Percentiles rank a stretch among this genome's conserved stretches.
Conservation (phyloP, 345 rosid genomes). For the Citrus sinensis region DNA sequence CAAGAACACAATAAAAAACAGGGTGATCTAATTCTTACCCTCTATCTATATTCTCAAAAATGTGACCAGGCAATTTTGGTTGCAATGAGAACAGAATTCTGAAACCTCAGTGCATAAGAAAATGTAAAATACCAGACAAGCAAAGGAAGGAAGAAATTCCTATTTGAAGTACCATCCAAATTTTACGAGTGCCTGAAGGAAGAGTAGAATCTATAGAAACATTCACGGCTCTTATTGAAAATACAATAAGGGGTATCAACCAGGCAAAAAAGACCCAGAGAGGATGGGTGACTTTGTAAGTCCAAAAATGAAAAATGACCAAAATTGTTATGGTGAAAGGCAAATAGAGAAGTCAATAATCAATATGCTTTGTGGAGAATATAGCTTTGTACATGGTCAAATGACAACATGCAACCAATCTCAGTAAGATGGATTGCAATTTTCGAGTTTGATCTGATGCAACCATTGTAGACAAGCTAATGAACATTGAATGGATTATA, state of each 20-base stretch:
- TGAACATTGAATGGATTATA: neutral
- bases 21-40: neutral
- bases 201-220: neutral
- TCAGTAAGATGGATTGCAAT: neutral
- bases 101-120: neutral
- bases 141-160: neutral
- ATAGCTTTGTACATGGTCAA: neutral
- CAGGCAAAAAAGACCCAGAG: neutral
- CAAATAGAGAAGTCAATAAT: neutral
- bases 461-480: neutral
- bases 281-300: neutral
- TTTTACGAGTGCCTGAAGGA: neutral
- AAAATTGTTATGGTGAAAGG: neutral
- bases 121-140: neutral
- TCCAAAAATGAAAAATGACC: neutral
- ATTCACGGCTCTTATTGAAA: neutral
- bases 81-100: neutral
- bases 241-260: neutral
- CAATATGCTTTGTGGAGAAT: neutral
- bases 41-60: neutral
- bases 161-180: neutral
- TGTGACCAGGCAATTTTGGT: neutral
- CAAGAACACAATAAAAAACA: conserved; percentile 1
- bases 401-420: neutral
- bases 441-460: neutral